Conservation (phyloP, 2,329 filamentous ascomycete genomes). For the Aspergillus sojae region DNA sequence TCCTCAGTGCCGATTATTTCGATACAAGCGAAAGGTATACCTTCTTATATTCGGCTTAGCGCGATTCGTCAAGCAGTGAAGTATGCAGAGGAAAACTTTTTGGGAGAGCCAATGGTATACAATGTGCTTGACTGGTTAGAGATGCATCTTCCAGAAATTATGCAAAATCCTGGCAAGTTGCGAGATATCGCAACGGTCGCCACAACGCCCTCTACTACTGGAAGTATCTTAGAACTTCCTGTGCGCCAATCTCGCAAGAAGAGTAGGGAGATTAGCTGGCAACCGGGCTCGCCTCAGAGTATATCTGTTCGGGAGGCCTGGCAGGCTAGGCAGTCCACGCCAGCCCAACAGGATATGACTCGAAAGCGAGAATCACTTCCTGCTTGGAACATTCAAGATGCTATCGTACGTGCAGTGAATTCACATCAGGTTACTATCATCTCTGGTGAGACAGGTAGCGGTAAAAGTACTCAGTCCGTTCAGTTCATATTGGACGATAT, state of each 20-base stretch:
- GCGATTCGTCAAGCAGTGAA: slow-evolving; percentile 76
- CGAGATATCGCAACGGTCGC: slow-evolving; percentile 81
- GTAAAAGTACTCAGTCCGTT: slow-evolving; percentile 95
- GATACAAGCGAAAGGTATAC: slow-evolving; percentile 68
- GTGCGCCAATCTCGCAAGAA: slow-evolving; percentile 40
- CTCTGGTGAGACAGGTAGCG: slow-evolving; percentile 93
- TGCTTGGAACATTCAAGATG: slow-evolving; percentile 80
- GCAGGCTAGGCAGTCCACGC: slow-evolving; percentile 65
- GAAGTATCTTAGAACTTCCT: slow-evolving; percentile 25
- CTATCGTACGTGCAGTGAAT: slow-evolving; percentile 74
- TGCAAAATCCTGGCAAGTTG: slow-evolving; percentile 80
- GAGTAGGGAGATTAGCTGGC: slow-evolving; percentile 66
- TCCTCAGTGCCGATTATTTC: slow-evolving; percentile 67
- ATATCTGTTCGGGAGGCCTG: slow-evolving; percentile 65
- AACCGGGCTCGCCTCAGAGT: slow-evolving; percentile 58
- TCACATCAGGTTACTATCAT: slow-evolving; percentile 90
- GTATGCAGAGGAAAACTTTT: slow-evolving; percentile 69
- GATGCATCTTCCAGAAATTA: slow-evolving; percentile 76
- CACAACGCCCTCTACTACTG: slow-evolving; percentile 46
- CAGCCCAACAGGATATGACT: slow-evolving; percentile 75
- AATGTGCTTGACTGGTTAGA: slow-evolving; percentile 91
- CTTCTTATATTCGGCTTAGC: slow-evolving; percentile 91
- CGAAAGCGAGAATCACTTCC: slow-evolving; percentile 72
- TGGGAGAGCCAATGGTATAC: slow-evolving; percentile 89
- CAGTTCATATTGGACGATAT: slow-evolving; percentile 94